Conservation (phyloP, 192 early-diverging fungal genomes). For the Kickxella alabastrina region DNA sequence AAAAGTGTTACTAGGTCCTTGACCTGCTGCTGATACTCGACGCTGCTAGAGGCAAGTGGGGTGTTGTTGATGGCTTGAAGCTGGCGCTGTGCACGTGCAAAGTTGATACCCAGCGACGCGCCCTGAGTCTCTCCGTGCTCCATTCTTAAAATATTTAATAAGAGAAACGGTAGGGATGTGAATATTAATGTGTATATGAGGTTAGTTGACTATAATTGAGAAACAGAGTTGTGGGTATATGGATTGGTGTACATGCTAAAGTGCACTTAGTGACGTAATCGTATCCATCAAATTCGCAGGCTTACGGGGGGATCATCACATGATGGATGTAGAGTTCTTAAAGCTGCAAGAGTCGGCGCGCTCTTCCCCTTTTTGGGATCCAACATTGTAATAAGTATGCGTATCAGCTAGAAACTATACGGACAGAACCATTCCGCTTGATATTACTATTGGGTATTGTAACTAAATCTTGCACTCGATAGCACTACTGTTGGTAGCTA, state of each 20-base stretch:
- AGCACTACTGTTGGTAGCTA: no score
- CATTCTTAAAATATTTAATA: not conserved
- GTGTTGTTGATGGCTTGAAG: conserved; percentile 21
- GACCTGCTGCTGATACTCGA: conserved; percentile 35
- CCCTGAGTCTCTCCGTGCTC: not conserved
- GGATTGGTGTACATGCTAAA: no score
- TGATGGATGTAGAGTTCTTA: conserved; percentile 2
- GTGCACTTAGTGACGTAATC: no score
- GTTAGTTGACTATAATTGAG: not conserved
- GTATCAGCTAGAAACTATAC: no score
- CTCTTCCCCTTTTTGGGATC: no score
- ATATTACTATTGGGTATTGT: no score
- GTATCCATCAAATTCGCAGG: no score
- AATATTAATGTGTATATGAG: not conserved
- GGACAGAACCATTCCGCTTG: no score
- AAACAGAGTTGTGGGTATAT: not conserved
- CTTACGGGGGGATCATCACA: conserved; percentile 8
- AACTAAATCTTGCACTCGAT: no score
- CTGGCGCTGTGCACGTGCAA: conserved; percentile 39
- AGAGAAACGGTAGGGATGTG: no score
- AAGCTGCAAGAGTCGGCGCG: no score
- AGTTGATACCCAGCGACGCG: conserved; percentile 22
- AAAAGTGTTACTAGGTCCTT: conserved; percentile 17
- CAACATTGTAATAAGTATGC: no score
- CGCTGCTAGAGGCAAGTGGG: conserved; percentile 24